Base-by-base conservation (phyloP, 495 filamentous ascomycete species). In the Hypoxylon trugodes region DNA sequence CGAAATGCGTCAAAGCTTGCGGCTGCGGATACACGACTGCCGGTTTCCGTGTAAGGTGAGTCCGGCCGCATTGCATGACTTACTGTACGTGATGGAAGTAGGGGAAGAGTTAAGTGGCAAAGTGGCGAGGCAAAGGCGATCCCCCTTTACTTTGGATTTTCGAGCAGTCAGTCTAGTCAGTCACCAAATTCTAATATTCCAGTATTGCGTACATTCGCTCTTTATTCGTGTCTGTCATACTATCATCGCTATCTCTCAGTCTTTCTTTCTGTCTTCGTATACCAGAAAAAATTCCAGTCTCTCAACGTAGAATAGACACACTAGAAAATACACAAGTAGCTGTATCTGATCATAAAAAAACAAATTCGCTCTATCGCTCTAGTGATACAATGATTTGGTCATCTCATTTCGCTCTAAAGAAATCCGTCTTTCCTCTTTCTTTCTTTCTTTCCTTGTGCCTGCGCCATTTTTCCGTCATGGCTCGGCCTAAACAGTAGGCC, bases 341-440 rank as follows among this genome's bases (percentile, higher is more conserved):
- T 48, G 18, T 19, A 40, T 40, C 33, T 28, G 35, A 54, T 54
- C n/a, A n/a, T n/a, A n/a, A n/a, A n/a, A n/a, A n/a, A n/a, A n/a
- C n/a, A n/a, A n/a, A n/a, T n/a, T n/a, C n/a, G n/a, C n/a, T n/a
- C n/a, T n/a, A n/a, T 43, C 51, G 26, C 51, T 33, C 51, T 54
- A 43, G 38, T 43, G 51, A 54, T 42, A 54, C 36, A 53, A 10
- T 55, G n/a, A 22, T 55, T n/a, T n/a, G n/a, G n/a, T n/a, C n/a
- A n/a, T n/a, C n/a, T n/a, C n/a, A n/a, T n/a, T n/a, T n/a, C 51
- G 37, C 26, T 13, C 37, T 55, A 42, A 22, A 3, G 19, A 55
- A 16, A 24, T 33, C 15, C 15, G 9, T n/a, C n/a, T 18, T 15
- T 41, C 7, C 9, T n/a, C n/a, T n/a, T n/a, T n/a, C n/a, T n/a